A percentile compares a stretch with the other conserved stretches of the same genome.
phyloP scores from a whole-genome alignment of 2,329 filamentous ascomycete genomes.

The Diaporthe batatas region DNA sequence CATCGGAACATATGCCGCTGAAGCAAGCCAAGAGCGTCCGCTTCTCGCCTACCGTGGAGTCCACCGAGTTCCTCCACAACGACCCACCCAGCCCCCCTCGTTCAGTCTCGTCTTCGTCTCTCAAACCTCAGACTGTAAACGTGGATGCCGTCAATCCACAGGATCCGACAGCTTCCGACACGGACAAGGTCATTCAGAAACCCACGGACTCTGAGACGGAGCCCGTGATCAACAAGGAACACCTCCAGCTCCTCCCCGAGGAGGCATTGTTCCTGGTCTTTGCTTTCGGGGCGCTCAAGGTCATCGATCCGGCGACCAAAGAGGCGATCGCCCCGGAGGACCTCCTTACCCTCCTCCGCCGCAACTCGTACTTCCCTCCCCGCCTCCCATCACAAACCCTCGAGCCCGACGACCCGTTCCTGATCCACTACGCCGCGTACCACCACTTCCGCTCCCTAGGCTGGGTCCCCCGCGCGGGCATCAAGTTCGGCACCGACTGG shows the following conservation, averaged over 20 bases:
- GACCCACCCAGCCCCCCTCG: conserved; percentile 64
- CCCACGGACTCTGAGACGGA: neutral
- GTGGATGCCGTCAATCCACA: neutral
- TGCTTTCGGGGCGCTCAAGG: conserved; percentile 78
- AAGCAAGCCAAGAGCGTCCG: conserved; percentile 75
- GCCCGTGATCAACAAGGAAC: conserved; percentile 70
- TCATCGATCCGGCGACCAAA: conserved; percentile 66
- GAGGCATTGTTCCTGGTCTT: conserved; percentile 94
- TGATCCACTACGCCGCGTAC: conserved; percentile 89
- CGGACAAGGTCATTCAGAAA: neutral
- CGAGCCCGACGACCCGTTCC: conserved; percentile 83
- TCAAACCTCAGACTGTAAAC: neutral
- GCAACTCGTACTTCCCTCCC: conserved; percentile 77
- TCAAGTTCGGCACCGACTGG: conserved; percentile 96
- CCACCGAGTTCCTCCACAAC: conserved; percentile 68
- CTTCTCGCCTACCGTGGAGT: conserved; percentile 77
- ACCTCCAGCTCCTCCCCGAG: conserved; percentile 90
- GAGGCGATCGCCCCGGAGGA: conserved; percentile 63
- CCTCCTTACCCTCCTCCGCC: conserved; percentile 77
- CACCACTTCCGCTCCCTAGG: conserved; percentile 96
- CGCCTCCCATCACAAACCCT: conserved; percentile 58
- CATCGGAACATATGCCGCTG: conserved; percentile 41
- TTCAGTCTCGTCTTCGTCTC: conserved; percentile 34
- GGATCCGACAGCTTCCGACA: neutral
- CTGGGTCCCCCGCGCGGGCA: conserved; percentile 92